These are phyloP conservation scores for Linum usitatissimum DNA, from an alignment of 345 rosid genomes.

Conservation along the genomic window DNA sequence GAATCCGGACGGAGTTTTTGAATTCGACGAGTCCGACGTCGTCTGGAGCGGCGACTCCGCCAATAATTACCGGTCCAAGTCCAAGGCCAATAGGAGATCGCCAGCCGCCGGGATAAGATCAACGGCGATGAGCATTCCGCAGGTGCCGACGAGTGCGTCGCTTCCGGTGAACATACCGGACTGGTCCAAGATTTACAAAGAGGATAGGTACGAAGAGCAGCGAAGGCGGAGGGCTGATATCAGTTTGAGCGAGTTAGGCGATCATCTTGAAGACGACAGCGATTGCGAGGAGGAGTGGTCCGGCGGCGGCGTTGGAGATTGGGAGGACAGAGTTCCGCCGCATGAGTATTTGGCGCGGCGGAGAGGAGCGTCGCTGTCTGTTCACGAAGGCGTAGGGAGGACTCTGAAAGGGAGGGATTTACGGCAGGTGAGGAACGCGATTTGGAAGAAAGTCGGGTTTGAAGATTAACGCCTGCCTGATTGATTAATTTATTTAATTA, in stretches of 20 bases:
- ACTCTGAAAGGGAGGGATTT: conserved; percentile 40
- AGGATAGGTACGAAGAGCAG: conserved; percentile 26
- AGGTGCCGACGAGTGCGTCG: conserved; percentile 29
- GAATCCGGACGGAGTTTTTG: conserved; percentile 32
- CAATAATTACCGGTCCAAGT: conserved; percentile 11
- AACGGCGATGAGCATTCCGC: background rate
- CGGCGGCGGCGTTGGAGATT: conserved; percentile 14
- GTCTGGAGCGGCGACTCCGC: conserved; percentile 11
- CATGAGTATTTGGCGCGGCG: conserved; percentile 37
- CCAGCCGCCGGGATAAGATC: background rate
- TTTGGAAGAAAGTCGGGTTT: conserved; percentile 40
- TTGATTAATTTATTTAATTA: too few relatives aligned
- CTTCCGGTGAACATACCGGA: conserved; percentile 68
- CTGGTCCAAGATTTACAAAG: conserved; percentile 66
- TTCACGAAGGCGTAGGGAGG: conserved; percentile 40
- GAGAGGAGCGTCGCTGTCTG: conserved; percentile 35
- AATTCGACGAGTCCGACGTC: conserved; percentile 54
- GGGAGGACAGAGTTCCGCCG: conserved; percentile 23
- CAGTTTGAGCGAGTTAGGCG: background rate
- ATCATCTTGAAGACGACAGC: background rate
- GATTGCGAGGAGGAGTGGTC: conserved; percentile 29
- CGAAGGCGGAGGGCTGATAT: background rate
- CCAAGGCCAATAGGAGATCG: conserved; percentile 12
- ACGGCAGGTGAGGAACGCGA: conserved; percentile 36
- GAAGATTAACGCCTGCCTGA: conserved; percentile 22